phyloP scores from a whole-genome alignment of 768 basidiomycete species.

The Ephemerocybe angulata region DNA sequence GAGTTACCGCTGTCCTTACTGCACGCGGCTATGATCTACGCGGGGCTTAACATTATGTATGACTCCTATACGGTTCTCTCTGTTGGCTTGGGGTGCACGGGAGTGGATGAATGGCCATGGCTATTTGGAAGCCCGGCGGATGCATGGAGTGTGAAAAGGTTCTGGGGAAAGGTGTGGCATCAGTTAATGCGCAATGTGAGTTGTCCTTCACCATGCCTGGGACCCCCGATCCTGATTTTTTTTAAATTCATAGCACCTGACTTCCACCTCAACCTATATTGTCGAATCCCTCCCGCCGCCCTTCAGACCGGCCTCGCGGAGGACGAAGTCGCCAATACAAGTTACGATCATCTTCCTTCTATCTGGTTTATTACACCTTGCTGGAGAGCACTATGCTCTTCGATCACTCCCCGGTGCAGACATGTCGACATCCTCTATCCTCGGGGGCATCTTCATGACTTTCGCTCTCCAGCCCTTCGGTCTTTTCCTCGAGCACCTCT shows the following conservation, averaged over 20 bases:
- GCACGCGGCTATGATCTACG: background rate
- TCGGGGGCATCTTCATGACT: background rate
- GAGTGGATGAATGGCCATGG: background rate
- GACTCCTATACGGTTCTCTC: background rate
- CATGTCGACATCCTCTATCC: background rate
- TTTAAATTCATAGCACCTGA: background rate
- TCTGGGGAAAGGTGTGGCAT: background rate
- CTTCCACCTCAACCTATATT: background rate
- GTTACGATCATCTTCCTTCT: background rate
- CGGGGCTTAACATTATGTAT: background rate
- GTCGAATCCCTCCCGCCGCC: background rate
- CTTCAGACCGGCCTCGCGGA: background rate
- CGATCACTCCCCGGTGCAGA: background rate
- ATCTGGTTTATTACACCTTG: background rate
- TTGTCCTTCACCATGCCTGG: background rate
- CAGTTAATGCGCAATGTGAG: background rate
- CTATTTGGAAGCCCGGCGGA: background rate
- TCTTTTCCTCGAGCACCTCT: background rate
- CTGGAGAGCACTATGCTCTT: background rate
- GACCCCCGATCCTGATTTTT: background rate
- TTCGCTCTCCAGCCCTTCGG: slow-evolving; percentile 2
- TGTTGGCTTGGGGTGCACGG: background rate
- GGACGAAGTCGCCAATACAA: background rate
- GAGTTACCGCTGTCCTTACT: background rate
- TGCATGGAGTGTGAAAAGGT: background rate